Evolutionary conservation across 2,329 filamentous ascomycete genomes (phyloP), one percentile per base, ranked within the genome.

Genomic region (Beauveria sp.): DNA sequence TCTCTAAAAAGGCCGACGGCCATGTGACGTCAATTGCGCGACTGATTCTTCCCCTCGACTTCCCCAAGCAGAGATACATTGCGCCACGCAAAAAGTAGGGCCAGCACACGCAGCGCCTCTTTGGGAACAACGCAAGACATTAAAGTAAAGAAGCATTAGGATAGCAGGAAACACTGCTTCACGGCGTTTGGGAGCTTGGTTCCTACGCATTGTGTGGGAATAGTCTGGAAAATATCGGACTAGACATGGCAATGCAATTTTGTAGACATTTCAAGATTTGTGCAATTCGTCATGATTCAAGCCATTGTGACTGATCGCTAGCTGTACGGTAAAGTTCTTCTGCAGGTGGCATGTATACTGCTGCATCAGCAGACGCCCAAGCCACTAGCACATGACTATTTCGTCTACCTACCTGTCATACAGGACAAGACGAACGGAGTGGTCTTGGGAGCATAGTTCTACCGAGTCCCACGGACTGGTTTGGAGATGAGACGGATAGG

Each of bases 1-100:
- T 83, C 62, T 80, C 86, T 66, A 83, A 82, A 38, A 87, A 86
- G 66, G 83, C 84, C 61, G 84, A 84, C 61, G 85, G 86, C 64
- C 81, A 75, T 63, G 73, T 73, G 62, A 68, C 74, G 34, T 76
- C 82, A 63, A 76, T 93, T 55, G 92, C 89, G 14, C 86, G 86
- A 67, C 77, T 98, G 68, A 84, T 82, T 67, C 74, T 97, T 65
- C 95, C 95, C 3, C 77, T 97, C 52, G 82, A 87, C 63, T 97
- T 97, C 72, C 95, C 93, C 1, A 92, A 88, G 77, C 74, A 76
- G 67, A 70, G 72, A 57, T 69, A 71, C 26, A 72, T 69, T 52
- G 67, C 63, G 34, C 66, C 66, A 16, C 53, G 53, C 40, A 68
- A 65, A 52, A 62, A 63, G 52, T 63, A 64, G 56, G 24, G 31